Evolutionary conservation across 345 rosid species (phyloP), one percentile per base, ranked within the genome.

Genomic region (Barbarea vulgaris): DNA sequence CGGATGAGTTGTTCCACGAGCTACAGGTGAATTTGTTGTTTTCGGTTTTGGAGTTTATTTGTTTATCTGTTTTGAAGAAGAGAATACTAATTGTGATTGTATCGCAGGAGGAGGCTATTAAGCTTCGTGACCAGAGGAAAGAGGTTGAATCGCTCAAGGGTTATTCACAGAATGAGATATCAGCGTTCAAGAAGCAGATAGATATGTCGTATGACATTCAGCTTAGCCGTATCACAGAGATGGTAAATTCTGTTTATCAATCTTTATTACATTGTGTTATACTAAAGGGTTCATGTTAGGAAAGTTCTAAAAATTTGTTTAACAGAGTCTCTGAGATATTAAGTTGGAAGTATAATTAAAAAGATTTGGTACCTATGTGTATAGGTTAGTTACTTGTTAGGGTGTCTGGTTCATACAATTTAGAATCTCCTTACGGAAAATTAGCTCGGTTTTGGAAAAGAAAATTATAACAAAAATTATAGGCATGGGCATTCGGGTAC

Each of bases 1-100:
- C 89, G 24, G 90, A 91, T 73, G 97, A 92, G 66, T 65, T 88
- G 72, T 90, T 90, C 81, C 80, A 31, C 4, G 95, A 87, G 64
- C 71, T 88, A 80, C 84, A 85, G 92, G 98, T 85, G 10, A 58
- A n/a, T 8, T 42, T 79, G 65, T 27, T 52, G 42, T 7, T 71
- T 44, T 12, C n/a, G n/a, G n/a, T 1, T 11, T 14, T 25, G 3
- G 22, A 11, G 31, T 51, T 44, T 15, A 5, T 13, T 17, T 6
- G 6, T n/a, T 60, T 68, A 34, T 69, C 9, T 69, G 19, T 70
- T 57, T 24, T 19, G 62, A 47, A 36, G 28, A 44, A 72, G 24
- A 73, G 56, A 31, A 39, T 70, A 10, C 48, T 73, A 21, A 65
- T 13, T 28, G 53, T 12, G 6, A 21, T 67, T 69, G 54, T 12